These are phyloP conservation scores for Piloderma croceum DNA, from an alignment of 768 basidiomycete species.

Conservation along the genomic window DNA sequence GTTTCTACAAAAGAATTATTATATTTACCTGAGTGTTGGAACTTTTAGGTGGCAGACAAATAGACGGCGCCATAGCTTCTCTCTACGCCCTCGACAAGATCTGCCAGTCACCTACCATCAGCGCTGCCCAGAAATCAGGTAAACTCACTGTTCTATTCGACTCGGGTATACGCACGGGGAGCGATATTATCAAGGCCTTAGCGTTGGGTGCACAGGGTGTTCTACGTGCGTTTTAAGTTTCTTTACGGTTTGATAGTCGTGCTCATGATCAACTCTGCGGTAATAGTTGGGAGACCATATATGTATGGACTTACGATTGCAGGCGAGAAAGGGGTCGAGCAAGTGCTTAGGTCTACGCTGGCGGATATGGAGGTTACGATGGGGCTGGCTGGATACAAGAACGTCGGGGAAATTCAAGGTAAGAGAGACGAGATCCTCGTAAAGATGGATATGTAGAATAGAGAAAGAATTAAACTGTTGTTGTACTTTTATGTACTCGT, in stretches of 20 bases:
- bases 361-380: constrained; percentile 65
- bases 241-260: background rate
- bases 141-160: constrained; percentile 69
- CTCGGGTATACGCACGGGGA: constrained; percentile 78
- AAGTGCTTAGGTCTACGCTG: constrained; percentile 61
- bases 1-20: background rate
- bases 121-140: constrained; percentile 51
- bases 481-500: background rate
- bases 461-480: background rate
- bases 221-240: constrained; percentile 45
- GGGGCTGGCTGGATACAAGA: constrained; percentile 55
- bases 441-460: constrained; percentile 30
- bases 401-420: constrained; percentile 56
- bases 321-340: constrained; percentile 71
- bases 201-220: constrained; percentile 84
- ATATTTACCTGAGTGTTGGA: background rate
- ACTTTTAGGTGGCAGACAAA: constrained; percentile 58
- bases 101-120: constrained; percentile 54
- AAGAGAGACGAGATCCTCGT: constrained; percentile 47
- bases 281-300: constrained; percentile 64
- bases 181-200: constrained; percentile 79
- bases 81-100: constrained; percentile 67
- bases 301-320: constrained; percentile 67
- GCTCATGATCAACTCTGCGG: background rate
- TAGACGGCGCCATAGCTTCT: constrained; percentile 75